Conservation (phyloP, 169 alveolate species). For the Eimeria praecox region DNA sequence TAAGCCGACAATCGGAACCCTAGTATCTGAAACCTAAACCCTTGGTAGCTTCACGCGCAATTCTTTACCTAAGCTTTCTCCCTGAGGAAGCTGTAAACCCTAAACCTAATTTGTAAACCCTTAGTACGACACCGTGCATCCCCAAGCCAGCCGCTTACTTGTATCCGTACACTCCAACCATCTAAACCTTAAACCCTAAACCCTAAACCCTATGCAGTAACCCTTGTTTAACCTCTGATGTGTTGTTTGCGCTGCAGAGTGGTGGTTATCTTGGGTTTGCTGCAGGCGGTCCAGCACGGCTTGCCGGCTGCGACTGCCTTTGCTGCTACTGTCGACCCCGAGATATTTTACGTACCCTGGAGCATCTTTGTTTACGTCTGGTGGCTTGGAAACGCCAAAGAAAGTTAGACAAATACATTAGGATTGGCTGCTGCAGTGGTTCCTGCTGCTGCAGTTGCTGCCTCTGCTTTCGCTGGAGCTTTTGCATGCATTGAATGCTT, state of each 20-base stretch:
- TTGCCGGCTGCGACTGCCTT: constrained; percentile 79
- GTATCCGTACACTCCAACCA: not conserved
- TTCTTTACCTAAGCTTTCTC: not conserved
- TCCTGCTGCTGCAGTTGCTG: not conserved
- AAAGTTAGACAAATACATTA: constrained; percentile 1
- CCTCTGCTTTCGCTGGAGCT: not conserved
- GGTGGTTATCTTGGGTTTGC: constrained; percentile 70
- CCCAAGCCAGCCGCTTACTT: not conserved
- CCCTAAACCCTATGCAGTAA: no score
- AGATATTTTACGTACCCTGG: constrained; percentile 74
- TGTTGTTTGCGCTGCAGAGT: constrained; percentile 25
- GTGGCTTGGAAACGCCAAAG: constrained; percentile 73
- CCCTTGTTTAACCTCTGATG: not conserved
- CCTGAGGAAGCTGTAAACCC: not conserved
- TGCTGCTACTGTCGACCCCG: constrained; percentile 78
- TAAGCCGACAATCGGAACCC: not conserved
- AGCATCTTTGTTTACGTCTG: constrained; percentile 68
- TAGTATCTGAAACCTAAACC: not conserved
- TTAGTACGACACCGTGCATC: not conserved
- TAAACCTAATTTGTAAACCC: not conserved
- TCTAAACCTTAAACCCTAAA: not conserved
- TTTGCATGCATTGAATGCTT: not conserved
- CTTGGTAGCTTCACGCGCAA: not conserved
- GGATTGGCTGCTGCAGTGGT: not conserved
- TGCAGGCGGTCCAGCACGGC: constrained; percentile 73